These are phyloP conservation scores for Beauveria pseudobassiana DNA, from an alignment of 2,329 filamentous ascomycete genomes.

Conservation along the genomic window DNA sequence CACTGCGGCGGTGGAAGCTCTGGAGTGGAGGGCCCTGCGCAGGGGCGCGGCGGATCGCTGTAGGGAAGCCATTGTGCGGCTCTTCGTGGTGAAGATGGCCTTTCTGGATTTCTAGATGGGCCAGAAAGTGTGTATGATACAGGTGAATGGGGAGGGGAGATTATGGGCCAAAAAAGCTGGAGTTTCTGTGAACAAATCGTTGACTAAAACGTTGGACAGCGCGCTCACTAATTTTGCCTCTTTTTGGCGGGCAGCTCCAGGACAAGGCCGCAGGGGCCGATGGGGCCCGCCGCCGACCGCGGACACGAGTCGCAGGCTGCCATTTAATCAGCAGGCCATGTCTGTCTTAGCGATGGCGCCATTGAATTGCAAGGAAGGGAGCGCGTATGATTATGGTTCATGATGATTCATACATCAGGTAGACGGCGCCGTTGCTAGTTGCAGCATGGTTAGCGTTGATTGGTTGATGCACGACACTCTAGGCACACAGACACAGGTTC, in stretches of 20 bases:
- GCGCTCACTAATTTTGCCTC: slow-evolving; percentile 6
- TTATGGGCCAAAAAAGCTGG: neutral
- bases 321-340: slow-evolving; percentile 6
- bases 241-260: neutral
- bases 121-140: neutral
- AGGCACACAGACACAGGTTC: neutral
- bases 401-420: neutral
- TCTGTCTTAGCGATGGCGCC: neutral
- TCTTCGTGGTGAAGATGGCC: neutral
- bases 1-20: slow-evolving; percentile 15
- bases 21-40: slow-evolving; percentile 30
- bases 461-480: too few species aligned
- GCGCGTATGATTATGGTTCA: neutral
- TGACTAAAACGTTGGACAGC: slow-evolving; percentile 11
- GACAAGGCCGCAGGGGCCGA: neutral
- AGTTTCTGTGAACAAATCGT: slow-evolving; percentile 9
- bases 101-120: neutral
- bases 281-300: slow-evolving; percentile 10
- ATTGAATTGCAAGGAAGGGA: neutral
- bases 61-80: slow-evolving; percentile 30
- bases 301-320: neutral
- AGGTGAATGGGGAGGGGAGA: neutral
- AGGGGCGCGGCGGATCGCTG: slow-evolving; percentile 36
- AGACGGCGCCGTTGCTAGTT: neutral
- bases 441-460: neutral